Base-by-base conservation (phyloP, 805 yeast genomes). In the Starmerella apis region DNA sequence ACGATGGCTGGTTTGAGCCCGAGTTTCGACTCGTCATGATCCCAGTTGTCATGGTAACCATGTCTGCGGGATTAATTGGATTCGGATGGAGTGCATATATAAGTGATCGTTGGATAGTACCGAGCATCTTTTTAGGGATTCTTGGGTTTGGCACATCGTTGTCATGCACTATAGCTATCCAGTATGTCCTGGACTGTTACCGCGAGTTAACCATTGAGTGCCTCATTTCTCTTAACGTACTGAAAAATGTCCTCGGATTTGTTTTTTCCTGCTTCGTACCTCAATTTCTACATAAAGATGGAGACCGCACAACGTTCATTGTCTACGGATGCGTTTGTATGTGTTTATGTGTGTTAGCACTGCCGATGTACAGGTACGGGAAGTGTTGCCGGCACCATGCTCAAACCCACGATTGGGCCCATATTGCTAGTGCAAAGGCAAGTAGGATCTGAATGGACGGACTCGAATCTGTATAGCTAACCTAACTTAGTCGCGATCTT, bases 221-320 rank as follows among this genome's bases (percentile, higher is more conserved):
- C 23, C 24, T 41, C 4, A n/a, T 41, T 18, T 8, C 44, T 5
- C 23, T 41, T n/a, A 41, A 41, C 27, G 22, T 41, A 2, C 23
- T 41, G 2, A 27, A 41, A 19, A 41, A 41, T 13, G 4, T 41
- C 4, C 14, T 41, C 2, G 44, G 44, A 8, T 41, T 41, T 11
- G 44, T 27, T 1, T 41, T 41, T 27, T 41, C 44, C 16, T 41
- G 44, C 44, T 41, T 41, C n/a, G 44, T 41, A 10, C 44, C 44
- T 8, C 44, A 41, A 19, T 41, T 41, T 14, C 16, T 41, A 2
- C 44, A 41, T 23, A 16, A 27, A 18, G 18, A 6, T 10, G 44
- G 44, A 1, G 44, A 41, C 14, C 32, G 44, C 22, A 41, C 44
- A 11, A 13, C 44, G n/a, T 41, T 41, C 14, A 6, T 41, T 18